Conservation (phyloP, 2,329 filamentous ascomycete species). For the Decorospora gaudefroyi region DNA sequence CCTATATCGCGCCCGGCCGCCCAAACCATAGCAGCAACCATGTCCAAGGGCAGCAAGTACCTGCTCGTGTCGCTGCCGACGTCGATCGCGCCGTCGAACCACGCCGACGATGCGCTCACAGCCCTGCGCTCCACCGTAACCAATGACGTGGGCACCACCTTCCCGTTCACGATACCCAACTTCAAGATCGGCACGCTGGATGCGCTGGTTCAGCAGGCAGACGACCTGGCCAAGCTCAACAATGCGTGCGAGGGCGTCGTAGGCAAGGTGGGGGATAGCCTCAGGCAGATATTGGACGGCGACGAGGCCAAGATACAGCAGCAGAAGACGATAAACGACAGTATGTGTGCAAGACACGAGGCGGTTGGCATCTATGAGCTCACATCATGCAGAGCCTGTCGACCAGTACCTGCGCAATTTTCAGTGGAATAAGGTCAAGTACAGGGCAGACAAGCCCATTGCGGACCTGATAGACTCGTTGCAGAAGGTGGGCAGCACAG, state of each 20-base stretch:
- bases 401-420: conserved; percentile 90
- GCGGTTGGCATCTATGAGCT: conserved; percentile 3
- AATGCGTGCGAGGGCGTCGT: conserved; percentile 78
- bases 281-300: conserved; percentile 80
- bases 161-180: conserved; percentile 80
- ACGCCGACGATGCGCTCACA: conserved; percentile 79
- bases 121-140: conserved; percentile 73
- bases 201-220: conserved; percentile 91
- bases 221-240: conserved; percentile 90
- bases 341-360: conserved; percentile 50
- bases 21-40: conserved; percentile 32
- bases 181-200: conserved; percentile 99
- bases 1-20: conserved; percentile 22
- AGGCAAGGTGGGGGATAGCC: conserved; percentile 82
- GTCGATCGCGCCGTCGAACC: conserved; percentile 78
- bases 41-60: conserved; percentile 65
- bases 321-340: conserved; percentile 94
- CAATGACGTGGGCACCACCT: conserved; percentile 73
- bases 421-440: conserved; percentile 97
- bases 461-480: conserved; percentile 83
- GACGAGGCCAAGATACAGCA: conserved; percentile 80
- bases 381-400: conserved; percentile 72
- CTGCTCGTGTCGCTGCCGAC: conserved; percentile 88
- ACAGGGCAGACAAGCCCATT: conserved; percentile 88
- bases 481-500: conserved; percentile 68